Conservation (phyloP, 148 eudicot species). For the Agrostemma githago region DNA sequence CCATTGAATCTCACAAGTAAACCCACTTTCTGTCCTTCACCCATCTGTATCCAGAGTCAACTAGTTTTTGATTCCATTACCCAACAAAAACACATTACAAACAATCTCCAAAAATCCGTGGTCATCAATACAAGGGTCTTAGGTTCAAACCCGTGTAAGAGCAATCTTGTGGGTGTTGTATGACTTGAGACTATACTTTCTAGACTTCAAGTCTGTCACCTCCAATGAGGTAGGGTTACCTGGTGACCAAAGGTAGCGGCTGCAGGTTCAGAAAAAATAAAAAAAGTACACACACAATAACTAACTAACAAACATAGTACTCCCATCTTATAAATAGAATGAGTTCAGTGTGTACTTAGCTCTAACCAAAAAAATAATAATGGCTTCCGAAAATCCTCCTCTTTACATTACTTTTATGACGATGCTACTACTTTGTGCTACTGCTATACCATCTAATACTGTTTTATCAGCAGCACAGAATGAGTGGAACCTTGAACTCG, state of each 20-base stretch:
- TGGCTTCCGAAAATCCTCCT: constrained; percentile 2
- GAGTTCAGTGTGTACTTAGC: constrained; percentile 1
- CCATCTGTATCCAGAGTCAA: not conserved
- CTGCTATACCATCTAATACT: not conserved
- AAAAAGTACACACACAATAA: too few species aligned
- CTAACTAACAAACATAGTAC: not conserved
- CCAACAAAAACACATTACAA: not conserved
- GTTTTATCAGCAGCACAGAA: constrained; percentile 24
- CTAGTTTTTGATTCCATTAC: not conserved
- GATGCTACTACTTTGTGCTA: constrained; percentile 1
- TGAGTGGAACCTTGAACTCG: constrained; percentile 27
- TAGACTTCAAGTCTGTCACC: too few species aligned
- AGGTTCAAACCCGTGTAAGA: too few species aligned
- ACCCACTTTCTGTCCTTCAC: not conserved
- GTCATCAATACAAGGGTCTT: too few species aligned
- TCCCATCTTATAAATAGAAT: not conserved
- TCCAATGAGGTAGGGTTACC: too few species aligned
- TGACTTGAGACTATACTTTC: too few species aligned
- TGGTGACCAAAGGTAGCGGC: too few species aligned
- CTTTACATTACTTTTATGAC: not conserved
- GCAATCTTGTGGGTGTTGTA: too few species aligned
- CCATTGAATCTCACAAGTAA: not conserved
- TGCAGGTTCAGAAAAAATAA: too few species aligned
- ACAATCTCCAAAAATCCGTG: too few species aligned
- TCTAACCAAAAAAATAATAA: constrained; percentile 10